Evolutionary conservation across 257 asterid species (phyloP), one percentile per base, ranked within the genome.

Genomic region (Echium plantagineum): DNA sequence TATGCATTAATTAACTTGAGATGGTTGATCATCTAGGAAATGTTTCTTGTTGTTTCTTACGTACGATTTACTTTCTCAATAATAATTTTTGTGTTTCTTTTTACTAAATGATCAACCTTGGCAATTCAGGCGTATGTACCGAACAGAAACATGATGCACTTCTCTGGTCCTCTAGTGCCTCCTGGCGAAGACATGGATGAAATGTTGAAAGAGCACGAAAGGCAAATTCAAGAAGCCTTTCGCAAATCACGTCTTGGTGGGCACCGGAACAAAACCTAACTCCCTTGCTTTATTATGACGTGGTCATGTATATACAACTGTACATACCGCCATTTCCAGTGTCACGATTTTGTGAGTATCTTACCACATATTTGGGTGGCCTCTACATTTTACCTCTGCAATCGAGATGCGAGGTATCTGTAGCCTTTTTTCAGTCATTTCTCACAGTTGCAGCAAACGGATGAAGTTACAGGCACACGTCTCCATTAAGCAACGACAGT

Each of bases 161-260:
- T 64, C 77, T 86, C 95, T 3, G 95, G 95, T 59, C 95, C 84
- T 54, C 59, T 86, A 26, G 47, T 79, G 77, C 85, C 89, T 62
- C 83, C 83, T 7, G 95, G 93, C 2, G 85, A 82, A 12, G 81
- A 78, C 71, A 77, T 79, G 83, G 94, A 85, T 2, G 91, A 81
- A 69, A 77, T 83, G 91, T 77, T 86, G 28, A 83, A 75, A 68
- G 95, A 86, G 68, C 91, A 86, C 5, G 91, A 85, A 65, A 71
- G 78, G 58, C 91, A 79, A 61, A 81, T 86, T 59, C 91, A 86
- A 72, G 86, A 70, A 46, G 89, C 87, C 1, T 87, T 81, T 56
- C 83, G 93, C 54, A 85, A 78, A 80, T 81, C 89, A 16, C 78
- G 84, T 28, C 59, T 59, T 18, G 71, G 61, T 26, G 47, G 51